Percentiles rank a stretch among this genome's conserved stretches.
Evolutionary conservation across 495 filamentous ascomycete genomes (phyloP).

Genomic region (Podospora conica): DNA sequence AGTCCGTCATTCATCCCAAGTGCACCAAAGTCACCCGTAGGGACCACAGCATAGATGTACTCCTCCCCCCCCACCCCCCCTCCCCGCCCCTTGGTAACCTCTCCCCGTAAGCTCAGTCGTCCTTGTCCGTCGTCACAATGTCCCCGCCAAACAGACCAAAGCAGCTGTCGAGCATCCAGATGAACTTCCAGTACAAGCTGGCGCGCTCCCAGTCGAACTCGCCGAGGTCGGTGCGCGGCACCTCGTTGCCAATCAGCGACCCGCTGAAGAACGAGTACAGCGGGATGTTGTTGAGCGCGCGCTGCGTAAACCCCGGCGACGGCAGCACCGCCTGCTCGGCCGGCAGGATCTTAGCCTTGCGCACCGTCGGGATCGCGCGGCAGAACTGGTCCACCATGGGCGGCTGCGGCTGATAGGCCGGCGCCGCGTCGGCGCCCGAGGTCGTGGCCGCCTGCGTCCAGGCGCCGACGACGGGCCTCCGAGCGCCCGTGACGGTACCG

Average conservation of each 20-base stretch:
- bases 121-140: slow-evolving; percentile 44
- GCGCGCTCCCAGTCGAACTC: slow-evolving; percentile 71
- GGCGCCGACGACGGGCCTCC: neutral
- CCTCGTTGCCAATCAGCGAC: slow-evolving; percentile 72
- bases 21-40: neutral
- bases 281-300: slow-evolving; percentile 55
- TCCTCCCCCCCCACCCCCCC: neutral
- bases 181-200: slow-evolving; percentile 67
- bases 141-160: slow-evolving; percentile 46
- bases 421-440: slow-evolving; percentile 8
- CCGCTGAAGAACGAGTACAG: slow-evolving; percentile 64
- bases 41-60: neutral
- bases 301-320: slow-evolving; percentile 52
- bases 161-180: slow-evolving; percentile 45
- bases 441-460: slow-evolving; percentile 14
- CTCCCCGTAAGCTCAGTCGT: slow-evolving; percentile 31
- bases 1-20: neutral
- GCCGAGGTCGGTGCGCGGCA: slow-evolving; percentile 72
- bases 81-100: neutral
- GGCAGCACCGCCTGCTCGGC: slow-evolving; percentile 62
- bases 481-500: slow-evolving; percentile 50
- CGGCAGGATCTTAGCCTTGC: slow-evolving; percentile 43
- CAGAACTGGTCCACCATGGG: slow-evolving; percentile 27
- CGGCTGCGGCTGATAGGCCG: neutral
- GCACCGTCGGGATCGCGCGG: slow-evolving; percentile 41